These are phyloP conservation scores for Hirsutella minnesotensis DNA, from an alignment of 2,329 filamentous ascomycete species.

Conservation along the genomic window DNA sequence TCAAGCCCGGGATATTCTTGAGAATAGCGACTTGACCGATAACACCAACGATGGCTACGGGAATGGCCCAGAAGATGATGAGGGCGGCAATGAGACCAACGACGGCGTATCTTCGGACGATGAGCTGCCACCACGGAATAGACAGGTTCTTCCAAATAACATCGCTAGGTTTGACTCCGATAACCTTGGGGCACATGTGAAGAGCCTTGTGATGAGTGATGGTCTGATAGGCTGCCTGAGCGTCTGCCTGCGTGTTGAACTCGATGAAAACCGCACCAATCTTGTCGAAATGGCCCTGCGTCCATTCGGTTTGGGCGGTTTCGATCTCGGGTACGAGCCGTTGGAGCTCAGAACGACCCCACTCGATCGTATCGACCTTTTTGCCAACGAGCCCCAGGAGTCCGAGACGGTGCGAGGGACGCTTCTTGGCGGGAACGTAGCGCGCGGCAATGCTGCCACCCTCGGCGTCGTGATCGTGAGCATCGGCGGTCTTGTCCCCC, in stretches of 20 bases:
- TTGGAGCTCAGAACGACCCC: slow-evolving; percentile 49
- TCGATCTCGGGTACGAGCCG: slow-evolving; percentile 54
- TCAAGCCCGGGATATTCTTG: slow-evolving; percentile 53
- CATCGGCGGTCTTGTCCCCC: slow-evolving; percentile 15
- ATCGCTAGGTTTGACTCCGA: slow-evolving; percentile 68
- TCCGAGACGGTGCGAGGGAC: slow-evolving; percentile 57
- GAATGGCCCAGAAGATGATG: slow-evolving; percentile 76
- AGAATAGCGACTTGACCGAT: slow-evolving; percentile 76
- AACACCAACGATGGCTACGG: slow-evolving; percentile 67
- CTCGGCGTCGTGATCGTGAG: slow-evolving; percentile 41
- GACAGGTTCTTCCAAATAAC: slow-evolving; percentile 75
- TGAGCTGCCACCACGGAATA: slow-evolving; percentile 59
- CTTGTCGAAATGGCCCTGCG: slow-evolving; percentile 49
- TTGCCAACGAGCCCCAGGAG: slow-evolving; percentile 51
- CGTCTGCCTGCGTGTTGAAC: slow-evolving; percentile 70
- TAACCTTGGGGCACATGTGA: slow-evolving; percentile 75
- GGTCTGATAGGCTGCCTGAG: slow-evolving; percentile 75
- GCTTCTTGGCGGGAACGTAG: slow-evolving; percentile 55
- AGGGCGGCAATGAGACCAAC: slow-evolving; percentile 56
- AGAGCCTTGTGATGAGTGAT: slow-evolving; percentile 70
- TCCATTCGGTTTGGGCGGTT: slow-evolving; percentile 50
- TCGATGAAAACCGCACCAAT: slow-evolving; percentile 83
- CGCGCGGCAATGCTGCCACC: slow-evolving; percentile 52
- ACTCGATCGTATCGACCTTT: slow-evolving; percentile 77
- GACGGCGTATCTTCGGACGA: slow-evolving; percentile 54